Percentiles rank a stretch among this genome's conserved stretches.
These are phyloP conservation scores for Elongisporangium anandrum DNA, from an alignment of 352 stramenopile species.

Conservation along the genomic window DNA sequence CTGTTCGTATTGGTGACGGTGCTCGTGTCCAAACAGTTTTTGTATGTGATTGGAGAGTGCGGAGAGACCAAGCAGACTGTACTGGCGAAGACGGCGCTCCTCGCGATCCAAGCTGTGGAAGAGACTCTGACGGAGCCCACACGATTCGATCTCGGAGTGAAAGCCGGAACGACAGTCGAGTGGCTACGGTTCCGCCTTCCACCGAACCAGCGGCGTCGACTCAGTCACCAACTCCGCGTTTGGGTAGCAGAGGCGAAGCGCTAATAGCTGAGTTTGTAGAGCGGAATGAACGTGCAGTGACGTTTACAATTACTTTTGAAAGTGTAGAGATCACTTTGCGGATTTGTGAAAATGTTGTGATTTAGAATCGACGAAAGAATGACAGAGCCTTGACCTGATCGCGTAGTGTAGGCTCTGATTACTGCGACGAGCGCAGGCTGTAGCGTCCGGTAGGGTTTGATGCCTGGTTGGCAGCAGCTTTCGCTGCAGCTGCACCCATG, in stretches of 20 bases:
- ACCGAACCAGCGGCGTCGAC: conserved; percentile 36
- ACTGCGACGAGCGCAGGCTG: conserved; percentile 30
- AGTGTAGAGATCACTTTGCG: too few relatives aligned
- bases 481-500: conserved; percentile 54
- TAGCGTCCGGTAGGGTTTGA: conserved; percentile 25
- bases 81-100: conserved; percentile 37
- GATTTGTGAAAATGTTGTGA: too few relatives aligned
- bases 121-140: conserved; percentile 63
- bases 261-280: not conserved
- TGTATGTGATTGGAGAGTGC: conserved; percentile 57
- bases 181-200: conserved; percentile 65
- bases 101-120: conserved; percentile 56
- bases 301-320: not conserved
- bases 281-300: too few relatives aligned
- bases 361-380: not conserved
- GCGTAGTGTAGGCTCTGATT: conserved; percentile 2
- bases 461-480: conserved; percentile 32
- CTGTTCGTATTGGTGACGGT: conserved; percentile 37
- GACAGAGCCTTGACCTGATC: not conserved
- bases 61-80: conserved; percentile 33
- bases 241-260: conserved; percentile 30
- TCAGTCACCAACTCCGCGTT: conserved; percentile 59
- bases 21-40: conserved; percentile 32
- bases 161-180: conserved; percentile 21
- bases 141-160: conserved; percentile 55